phyloP scores from a whole-genome alignment of 441 rosid genomes.

The Manihot esculenta region DNA sequence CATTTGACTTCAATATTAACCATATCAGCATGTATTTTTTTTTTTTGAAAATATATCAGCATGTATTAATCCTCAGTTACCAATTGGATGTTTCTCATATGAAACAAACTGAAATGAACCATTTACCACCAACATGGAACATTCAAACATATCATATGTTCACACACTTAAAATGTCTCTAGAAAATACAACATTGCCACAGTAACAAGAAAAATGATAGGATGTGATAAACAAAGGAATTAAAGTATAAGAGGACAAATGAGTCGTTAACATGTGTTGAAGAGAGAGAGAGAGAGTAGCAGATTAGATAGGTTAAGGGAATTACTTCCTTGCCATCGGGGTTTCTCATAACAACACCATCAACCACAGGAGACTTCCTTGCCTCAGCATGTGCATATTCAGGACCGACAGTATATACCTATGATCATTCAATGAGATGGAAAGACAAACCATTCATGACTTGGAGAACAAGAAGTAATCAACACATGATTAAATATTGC shows the following conservation, averaged over 20 bases:
- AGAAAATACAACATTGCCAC: background rate
- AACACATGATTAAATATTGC: background rate
- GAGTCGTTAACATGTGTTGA: background rate
- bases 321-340: conserved; percentile 97
- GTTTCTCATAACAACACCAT: conserved; percentile 99
- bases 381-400: conserved; percentile 99
- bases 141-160: background rate
- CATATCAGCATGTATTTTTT: background rate
- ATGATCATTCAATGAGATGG: conserved; percentile 33
- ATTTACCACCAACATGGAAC: background rate
- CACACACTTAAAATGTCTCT: background rate
- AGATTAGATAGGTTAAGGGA: conserved; percentile 7
- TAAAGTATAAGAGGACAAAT: background rate
- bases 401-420: conserved; percentile 99
- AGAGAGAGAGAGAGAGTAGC: conserved; percentile 1
- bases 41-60: no score
- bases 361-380: conserved; percentile 99
- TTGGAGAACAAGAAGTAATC: background rate
- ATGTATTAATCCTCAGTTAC: background rate
- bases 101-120: background rate
- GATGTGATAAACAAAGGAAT: background rate
- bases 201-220: background rate
- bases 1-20: background rate
- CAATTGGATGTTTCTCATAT: background rate
- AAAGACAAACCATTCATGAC: conserved; percentile 14